These are phyloP conservation scores for Ichthyophthirius multifiliis DNA, from an alignment of 169 alveolate species.

Conservation along the genomic window DNA sequence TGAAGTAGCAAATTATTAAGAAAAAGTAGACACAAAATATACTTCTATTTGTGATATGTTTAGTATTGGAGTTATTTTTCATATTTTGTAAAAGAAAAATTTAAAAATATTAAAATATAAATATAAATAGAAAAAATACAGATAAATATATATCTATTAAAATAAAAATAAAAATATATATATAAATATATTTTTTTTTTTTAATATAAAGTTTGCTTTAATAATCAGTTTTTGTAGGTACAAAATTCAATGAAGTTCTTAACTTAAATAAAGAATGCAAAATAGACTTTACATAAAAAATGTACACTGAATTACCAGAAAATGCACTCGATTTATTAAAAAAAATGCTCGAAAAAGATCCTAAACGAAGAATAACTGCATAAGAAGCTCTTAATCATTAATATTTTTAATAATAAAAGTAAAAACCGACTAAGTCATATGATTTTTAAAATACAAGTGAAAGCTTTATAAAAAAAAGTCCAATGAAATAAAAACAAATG, in stretches of 20 bases:
- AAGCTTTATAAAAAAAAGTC: too few relatives aligned
- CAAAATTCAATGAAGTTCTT: background rate
- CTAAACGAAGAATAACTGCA: constrained; percentile 52
- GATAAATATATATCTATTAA: background rate
- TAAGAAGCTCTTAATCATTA: constrained; percentile 52
- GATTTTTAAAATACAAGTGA: too few relatives aligned
- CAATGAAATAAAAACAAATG: too few relatives aligned
- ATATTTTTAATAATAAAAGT: constrained; percentile 43
- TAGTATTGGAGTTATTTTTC: constrained; percentile 33
- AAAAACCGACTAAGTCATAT: too few relatives aligned
- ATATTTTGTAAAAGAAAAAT: background rate
- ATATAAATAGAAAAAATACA: background rate
- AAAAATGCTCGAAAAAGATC: constrained; percentile 64
- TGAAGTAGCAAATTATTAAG: constrained; percentile 24
- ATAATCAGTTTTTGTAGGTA: constrained; percentile 5
- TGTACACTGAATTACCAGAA: background rate
- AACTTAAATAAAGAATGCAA: constrained; percentile 1
- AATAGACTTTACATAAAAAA: background rate
- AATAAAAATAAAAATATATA: too few relatives aligned
- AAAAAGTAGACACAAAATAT: background rate
- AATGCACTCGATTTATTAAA: constrained; percentile 51
- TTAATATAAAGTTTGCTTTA: background rate
- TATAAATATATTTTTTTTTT: background rate
- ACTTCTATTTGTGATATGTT: constrained; percentile 10
- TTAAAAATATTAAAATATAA: too few relatives aligned